phyloP scores from a whole-genome alignment of 495 filamentous ascomycete genomes.

The Neurospora sp. region DNA sequence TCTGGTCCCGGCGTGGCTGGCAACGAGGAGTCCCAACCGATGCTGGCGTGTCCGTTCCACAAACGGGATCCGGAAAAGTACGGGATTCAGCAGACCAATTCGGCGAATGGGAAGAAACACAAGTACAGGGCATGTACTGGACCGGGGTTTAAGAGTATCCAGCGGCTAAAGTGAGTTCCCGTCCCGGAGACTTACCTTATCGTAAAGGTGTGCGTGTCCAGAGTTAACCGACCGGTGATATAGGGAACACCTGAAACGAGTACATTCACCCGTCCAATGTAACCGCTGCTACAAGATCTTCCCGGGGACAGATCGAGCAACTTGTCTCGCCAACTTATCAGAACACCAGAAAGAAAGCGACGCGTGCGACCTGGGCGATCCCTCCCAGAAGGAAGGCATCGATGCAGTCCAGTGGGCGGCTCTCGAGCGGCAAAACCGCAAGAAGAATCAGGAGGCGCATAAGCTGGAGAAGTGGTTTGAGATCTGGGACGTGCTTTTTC shows the following conservation, averaged over 20 bases:
- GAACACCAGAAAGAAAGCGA: constrained; percentile 13
- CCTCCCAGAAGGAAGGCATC: constrained; percentile 15
- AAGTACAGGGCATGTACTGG: constrained; percentile 15
- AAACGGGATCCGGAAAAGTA: constrained; percentile 17
- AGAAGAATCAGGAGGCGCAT: constrained; percentile 18
- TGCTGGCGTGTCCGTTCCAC: constrained; percentile 19
- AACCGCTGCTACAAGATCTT: constrained; percentile 18
- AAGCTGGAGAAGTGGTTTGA: constrained; percentile 21
- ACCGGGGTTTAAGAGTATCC: constrained; percentile 18
- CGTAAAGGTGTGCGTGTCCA: background rate
- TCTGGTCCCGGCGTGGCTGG: constrained; percentile 2
- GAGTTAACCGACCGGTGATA: background rate
- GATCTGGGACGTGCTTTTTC: constrained; percentile 21
- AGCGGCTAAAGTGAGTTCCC: constrained; percentile 15
- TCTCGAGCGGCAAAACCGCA: constrained; percentile 17
- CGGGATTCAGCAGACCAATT: constrained; percentile 12
- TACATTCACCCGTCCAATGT: constrained; percentile 18
- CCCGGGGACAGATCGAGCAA: constrained; percentile 12
- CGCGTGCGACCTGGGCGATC: constrained; percentile 10
- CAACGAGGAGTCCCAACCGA: background rate
- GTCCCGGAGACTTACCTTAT: background rate
- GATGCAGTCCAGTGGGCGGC: constrained; percentile 18
- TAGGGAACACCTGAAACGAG: constrained; percentile 19
- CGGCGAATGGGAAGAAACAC: constrained; percentile 12
- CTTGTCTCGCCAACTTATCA: constrained; percentile 9